Evolutionary conservation across 2,329 filamentous ascomycete genomes (phyloP), one percentile per base, ranked within the genome.

Genomic region (Teratosphaeria epicoccoides): DNA sequence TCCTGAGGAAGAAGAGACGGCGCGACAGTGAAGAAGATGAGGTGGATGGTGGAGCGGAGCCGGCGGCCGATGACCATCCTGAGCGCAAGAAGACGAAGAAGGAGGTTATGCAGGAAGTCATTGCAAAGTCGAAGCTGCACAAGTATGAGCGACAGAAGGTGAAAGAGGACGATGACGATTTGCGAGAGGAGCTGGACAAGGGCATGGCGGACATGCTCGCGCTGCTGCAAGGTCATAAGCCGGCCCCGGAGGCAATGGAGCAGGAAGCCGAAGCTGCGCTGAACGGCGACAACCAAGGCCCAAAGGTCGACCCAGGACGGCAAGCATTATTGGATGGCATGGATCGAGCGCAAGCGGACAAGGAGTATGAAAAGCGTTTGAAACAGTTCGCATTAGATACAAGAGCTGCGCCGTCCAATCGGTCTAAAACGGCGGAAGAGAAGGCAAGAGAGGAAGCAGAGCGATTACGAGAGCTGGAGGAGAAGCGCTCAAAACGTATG

Each of bases 41-140:
- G 26, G 24, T 45, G 7, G 50, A 45, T 10, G 49, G 40, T 24
- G 77, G 74, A 1, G 75, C 78, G 29, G 47, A 43, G 2, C 78
- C 78, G 43, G 78, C 78, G 57, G 57, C 72, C 17, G 75, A 76
- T 29, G 76, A 76, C 20, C 73, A 83, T 56, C 89, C 88, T 0
- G 85, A 91, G 61, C 80, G 85, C 53, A 96, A 95, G 70, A 98
- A 96, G 74, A 84, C 84, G 2, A 97, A 96, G 71, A 87, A 93
- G 50, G 93, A 98, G 69, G 87, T 98, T 47, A 96, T 97, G 88
- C 86, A 95, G 63, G 94, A 98, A 69, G 79, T 98, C 55, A 96
- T 98, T 59, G 88, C 90, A 55, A 98, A 98, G 71, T 97, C 91
- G 1, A 98, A 98, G 67, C 77, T 87, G 56, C 80, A 96, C 77